These are phyloP conservation scores for Sugiyamaella sp. DNA, from an alignment of 1,139 yeast species.

Conservation along the genomic window DNA sequence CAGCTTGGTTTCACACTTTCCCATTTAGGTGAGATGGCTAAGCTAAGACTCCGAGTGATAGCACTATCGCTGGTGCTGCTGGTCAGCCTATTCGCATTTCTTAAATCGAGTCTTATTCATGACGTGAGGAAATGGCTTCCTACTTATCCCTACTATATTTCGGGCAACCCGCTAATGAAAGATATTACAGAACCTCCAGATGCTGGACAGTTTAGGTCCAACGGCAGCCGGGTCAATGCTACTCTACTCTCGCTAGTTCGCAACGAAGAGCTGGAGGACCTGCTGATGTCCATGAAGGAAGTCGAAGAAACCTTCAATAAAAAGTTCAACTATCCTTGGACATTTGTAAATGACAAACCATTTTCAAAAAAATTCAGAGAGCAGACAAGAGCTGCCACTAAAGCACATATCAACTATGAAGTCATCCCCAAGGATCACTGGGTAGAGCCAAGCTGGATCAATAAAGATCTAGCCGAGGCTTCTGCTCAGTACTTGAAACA, in stretches of 20 bases:
- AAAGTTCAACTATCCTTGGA: conserved; percentile 79
- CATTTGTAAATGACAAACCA: conserved; percentile 71
- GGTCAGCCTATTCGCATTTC: not conserved
- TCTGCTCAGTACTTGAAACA: conserved; percentile 48
- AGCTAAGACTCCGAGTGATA: conserved; percentile 11
- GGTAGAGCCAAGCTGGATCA: conserved; percentile 65
- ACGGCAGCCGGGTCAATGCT: conserved; percentile 58
- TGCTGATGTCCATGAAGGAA: conserved; percentile 56
- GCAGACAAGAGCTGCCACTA: conserved; percentile 46
- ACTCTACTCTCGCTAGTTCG: conserved; percentile 73
- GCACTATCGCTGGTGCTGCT: not conserved
- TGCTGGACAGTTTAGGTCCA: conserved; percentile 18
- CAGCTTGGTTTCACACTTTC: too few species aligned
- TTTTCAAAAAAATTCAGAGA: conserved; percentile 61
- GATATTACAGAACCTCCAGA: conserved; percentile 31
- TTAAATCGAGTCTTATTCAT: not conserved
- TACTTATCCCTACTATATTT: conserved; percentile 33
- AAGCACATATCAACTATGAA: conserved; percentile 62
- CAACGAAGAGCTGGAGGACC: conserved; percentile 58
- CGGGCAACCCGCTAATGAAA: conserved; percentile 35
- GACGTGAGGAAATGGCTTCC: conserved; percentile 31
- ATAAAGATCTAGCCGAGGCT: conserved; percentile 46
- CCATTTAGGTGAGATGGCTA: conserved; percentile 10
- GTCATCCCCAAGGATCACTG: conserved; percentile 55
- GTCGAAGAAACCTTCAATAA: conserved; percentile 67